A percentile compares a stretch with the other conserved stretches of the same genome.
phyloP scores from a whole-genome alignment of 441 rosid species.

The Adansonia gregorii region DNA sequence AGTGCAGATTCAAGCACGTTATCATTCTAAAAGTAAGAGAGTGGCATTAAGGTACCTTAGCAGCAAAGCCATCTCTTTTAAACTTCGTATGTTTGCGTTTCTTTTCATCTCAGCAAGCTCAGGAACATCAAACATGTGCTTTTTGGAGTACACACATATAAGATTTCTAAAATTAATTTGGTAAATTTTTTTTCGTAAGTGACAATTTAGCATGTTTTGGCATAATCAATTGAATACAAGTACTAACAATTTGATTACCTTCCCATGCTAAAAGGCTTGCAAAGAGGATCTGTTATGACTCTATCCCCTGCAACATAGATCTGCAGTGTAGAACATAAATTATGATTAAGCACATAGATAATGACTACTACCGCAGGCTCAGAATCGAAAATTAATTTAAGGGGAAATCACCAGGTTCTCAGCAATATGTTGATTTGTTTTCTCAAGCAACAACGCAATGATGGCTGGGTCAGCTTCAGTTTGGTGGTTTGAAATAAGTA shows the following conservation, averaged over 20 bases:
- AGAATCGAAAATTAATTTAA: conserved; percentile 20
- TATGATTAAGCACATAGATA: conserved; percentile 34
- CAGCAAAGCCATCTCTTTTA: conserved; percentile 93
- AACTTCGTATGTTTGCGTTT: conserved; percentile 84
- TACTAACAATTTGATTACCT: conserved; percentile 56
- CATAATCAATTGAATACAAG: conserved; percentile 34
- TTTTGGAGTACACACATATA: conserved; percentile 93
- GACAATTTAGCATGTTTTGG: conserved; percentile 32
- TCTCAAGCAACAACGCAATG: conserved; percentile 86
- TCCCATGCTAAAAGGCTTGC: conserved; percentile 99
- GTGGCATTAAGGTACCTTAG: conserved; percentile 56
- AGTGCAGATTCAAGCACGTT: conserved; percentile 15
- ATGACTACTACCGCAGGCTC: conserved; percentile 25
- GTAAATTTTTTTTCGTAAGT: conserved; percentile 24
- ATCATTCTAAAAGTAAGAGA: conserved; percentile 9
- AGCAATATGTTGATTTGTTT: conserved; percentile 60
- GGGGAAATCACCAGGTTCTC: conserved; percentile 69
- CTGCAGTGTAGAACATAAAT: conserved; percentile 46
- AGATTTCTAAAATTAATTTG: conserved; percentile 67
- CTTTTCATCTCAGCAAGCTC: conserved; percentile 88
- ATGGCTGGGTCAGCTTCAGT: conserved; percentile 98
- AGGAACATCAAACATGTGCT: conserved; percentile 91
- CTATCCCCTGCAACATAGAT: conserved; percentile 96
- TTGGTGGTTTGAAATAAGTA: conserved; percentile 95
- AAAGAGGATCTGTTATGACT: conserved; percentile 94